These are phyloP conservation scores for Backusella macrospora DNA, from an alignment of 192 early-diverging fungal genomes.

Conservation along the genomic window DNA sequence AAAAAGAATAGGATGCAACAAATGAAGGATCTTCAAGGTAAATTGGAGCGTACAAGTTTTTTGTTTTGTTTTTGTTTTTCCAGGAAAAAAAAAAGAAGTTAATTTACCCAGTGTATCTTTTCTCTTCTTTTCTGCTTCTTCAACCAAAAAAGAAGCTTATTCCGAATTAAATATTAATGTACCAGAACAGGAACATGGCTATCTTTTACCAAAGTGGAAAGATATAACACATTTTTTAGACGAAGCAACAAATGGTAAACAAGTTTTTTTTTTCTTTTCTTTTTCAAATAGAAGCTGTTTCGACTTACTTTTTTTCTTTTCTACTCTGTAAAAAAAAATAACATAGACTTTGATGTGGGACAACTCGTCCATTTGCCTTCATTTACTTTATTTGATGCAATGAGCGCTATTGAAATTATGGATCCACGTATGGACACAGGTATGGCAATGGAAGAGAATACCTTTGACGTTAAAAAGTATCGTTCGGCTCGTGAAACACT, in stretches of 20 bases:
- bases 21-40: slow-evolving; percentile 9
- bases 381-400: slow-evolving; percentile 63
- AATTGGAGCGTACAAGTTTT: too few species aligned
- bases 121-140: neutral
- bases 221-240: slow-evolving; percentile 50
- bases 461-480: slow-evolving; percentile 41
- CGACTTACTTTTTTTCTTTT: too few species aligned
- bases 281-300: too few species aligned
- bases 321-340: neutral
- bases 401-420: slow-evolving; percentile 70
- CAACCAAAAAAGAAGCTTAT: slow-evolving; percentile 23
- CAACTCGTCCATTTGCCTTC: slow-evolving; percentile 56
- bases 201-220: slow-evolving; percentile 44
- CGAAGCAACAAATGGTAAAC: slow-evolving; percentile 46
- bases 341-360: slow-evolving; percentile 54
- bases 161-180: slow-evolving; percentile 30
- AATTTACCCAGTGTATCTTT: neutral
- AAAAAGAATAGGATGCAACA: slow-evolving; percentile 6
- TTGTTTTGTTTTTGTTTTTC: too few species aligned
- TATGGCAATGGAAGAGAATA: slow-evolving; percentile 50
- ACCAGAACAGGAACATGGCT: slow-evolving; percentile 21
- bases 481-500: slow-evolving; percentile 39
- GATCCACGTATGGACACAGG: slow-evolving; percentile 68
- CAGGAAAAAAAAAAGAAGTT: neutral
- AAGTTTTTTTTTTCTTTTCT: neutral